A percentile compares a stretch with the other conserved stretches of the same genome.
These are phyloP conservation scores for Solanum appendiculatum DNA, from an alignment of 257 asterid species.

Conservation along the genomic window DNA sequence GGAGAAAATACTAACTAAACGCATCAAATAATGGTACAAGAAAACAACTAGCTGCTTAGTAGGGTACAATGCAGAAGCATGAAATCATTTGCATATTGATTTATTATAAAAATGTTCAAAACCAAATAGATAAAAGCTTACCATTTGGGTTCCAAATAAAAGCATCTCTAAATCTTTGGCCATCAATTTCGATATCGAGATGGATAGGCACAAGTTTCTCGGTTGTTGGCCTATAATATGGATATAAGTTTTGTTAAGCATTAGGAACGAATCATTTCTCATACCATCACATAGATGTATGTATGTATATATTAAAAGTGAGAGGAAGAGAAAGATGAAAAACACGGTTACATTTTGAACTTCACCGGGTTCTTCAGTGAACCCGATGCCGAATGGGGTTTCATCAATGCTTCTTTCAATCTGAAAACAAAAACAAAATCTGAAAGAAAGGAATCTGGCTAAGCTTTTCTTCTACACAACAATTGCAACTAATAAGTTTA, in stretches of 20 bases:
- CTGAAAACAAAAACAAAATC: neutral
- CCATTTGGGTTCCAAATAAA: slow-evolving; percentile 92
- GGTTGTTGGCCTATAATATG: slow-evolving; percentile 59
- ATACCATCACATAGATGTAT: neutral
- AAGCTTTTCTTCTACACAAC: neutral
- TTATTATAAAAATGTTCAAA: neutral
- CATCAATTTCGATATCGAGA: slow-evolving; percentile 81
- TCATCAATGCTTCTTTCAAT: slow-evolving; percentile 27
- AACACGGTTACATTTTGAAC: slow-evolving; percentile 47
- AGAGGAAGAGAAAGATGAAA: neutral
- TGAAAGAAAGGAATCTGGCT: neutral
- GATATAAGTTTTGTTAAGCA: neutral
- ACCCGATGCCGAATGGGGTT: slow-evolving; percentile 60
- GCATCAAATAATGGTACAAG: neutral
- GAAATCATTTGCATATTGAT: neutral
- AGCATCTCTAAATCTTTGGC: slow-evolving; percentile 79
- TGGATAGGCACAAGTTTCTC: slow-evolving; percentile 90
- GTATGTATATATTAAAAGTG: neutral
- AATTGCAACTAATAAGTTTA: neutral
- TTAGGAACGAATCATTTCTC: neutral
- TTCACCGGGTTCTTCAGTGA: slow-evolving; percentile 69
- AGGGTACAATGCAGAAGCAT: neutral
- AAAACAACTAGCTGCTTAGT: neutral
- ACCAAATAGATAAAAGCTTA: neutral
- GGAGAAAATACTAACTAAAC: neutral